Conservation (phyloP, 371 early-diverging fungal species). For the Mortierella sp. region DNA sequence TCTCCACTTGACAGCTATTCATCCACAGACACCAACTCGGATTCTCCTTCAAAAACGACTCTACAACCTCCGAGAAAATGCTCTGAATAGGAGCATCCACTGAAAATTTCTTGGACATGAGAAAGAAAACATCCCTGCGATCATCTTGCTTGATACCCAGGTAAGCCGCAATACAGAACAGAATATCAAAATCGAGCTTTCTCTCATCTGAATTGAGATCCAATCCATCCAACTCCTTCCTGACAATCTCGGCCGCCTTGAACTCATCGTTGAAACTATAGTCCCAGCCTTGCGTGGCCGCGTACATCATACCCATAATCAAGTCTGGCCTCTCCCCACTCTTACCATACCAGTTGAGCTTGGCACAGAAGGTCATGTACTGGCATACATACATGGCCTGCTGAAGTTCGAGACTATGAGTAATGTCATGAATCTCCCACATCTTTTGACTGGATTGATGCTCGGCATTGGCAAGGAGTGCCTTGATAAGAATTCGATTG, state of each 20-base stretch:
- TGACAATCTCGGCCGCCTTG: neutral
- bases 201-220: neutral
- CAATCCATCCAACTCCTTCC: slow-evolving; percentile 7
- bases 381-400: slow-evolving; percentile 20
- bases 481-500: slow-evolving; percentile 12
- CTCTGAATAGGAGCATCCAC: neutral
- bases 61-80: neutral
- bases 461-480: slow-evolving; percentile 11
- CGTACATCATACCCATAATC: slow-evolving; percentile 21
- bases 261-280: neutral
- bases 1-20: too few relatives aligned
- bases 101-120: neutral
- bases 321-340: slow-evolving; percentile 16
- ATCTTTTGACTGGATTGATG: slow-evolving; percentile 16
- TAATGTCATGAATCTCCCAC: slow-evolving; percentile 6
- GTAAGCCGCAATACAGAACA: slow-evolving; percentile 12
- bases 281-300: neutral
- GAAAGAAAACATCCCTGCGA: neutral
- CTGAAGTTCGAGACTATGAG: slow-evolving; percentile 4
- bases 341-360: slow-evolving; percentile 16
- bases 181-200: slow-evolving; percentile 1
- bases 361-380: slow-evolving; percentile 23
- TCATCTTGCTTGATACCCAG: neutral
- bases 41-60: too few relatives aligned
- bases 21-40: too few relatives aligned